Conservation (phyloP, 208 protist genomes). For the Herpetomonas muscarum region DNA sequence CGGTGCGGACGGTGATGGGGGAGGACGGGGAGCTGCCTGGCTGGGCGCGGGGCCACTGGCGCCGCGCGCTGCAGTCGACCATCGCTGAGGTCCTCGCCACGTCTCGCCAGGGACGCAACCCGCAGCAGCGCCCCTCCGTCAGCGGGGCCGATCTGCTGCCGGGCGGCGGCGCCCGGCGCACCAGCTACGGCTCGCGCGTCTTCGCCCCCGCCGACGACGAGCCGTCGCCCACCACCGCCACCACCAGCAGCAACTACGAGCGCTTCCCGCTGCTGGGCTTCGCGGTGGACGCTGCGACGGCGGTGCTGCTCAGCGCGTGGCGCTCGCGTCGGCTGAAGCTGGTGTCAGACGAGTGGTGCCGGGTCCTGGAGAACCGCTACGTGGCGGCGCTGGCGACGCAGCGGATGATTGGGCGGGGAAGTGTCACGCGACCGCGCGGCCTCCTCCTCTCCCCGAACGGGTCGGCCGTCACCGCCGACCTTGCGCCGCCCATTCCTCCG, state of each 20-base stretch:
- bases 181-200: neutral
- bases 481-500: no score
- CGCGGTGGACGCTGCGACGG: constrained; percentile 6
- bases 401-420: no score
- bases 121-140: neutral
- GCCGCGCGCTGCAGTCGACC: neutral
- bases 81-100: neutral
- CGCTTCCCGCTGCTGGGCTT: constrained; percentile 13
- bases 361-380: neutral
- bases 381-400: neutral
- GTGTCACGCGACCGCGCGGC: no score
- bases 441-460: no score
- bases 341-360: constrained; percentile 12
- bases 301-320: constrained; percentile 23
- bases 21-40: neutral
- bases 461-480: no score
- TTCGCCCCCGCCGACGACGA: neutral
- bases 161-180: neutral
- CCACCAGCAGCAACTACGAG: no score
- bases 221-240: no score
- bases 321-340: constrained; percentile 11
- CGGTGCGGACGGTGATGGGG: neutral
- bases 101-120: no score
- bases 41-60: neutral
- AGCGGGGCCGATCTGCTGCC: neutral